Percentiles rank a stretch among this genome's conserved stretches.
These are phyloP conservation scores for Aspergillus fumigatiaffinis DNA, from an alignment of 2,329 filamentous ascomycete genomes.

Conservation along the genomic window DNA sequence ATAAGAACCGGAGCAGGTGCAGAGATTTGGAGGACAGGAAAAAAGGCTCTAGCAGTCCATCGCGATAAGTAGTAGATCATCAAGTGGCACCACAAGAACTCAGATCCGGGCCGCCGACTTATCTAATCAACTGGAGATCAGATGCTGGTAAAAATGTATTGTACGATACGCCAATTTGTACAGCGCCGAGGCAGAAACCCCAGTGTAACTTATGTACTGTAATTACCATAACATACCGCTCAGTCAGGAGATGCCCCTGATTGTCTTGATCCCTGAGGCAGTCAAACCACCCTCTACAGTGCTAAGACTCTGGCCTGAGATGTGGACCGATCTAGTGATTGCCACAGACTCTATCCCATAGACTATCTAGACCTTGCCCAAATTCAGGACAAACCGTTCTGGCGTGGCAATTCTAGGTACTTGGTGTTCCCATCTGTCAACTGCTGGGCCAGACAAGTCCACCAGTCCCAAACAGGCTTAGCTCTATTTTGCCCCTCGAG, in stretches of 20 bases:
- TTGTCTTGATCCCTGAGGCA: background rate
- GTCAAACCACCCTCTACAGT: background rate
- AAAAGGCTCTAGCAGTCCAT: background rate
- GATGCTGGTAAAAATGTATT: background rate
- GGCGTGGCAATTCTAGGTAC: background rate
- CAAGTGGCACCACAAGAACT: background rate
- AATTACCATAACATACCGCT: background rate
- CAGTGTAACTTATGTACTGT: background rate
- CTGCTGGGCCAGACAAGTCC: constrained; percentile 7
- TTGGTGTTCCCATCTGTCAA: background rate
- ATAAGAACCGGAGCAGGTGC: background rate
- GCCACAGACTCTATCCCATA: background rate
- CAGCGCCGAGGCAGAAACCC: background rate
- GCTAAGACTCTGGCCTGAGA: background rate
- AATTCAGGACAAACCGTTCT: background rate
- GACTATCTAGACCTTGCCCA: background rate
- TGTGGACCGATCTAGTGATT: background rate
- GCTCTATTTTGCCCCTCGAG: constrained; percentile 14
- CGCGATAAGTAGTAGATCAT: background rate
- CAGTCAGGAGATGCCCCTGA: background rate
- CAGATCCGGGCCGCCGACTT: background rate
- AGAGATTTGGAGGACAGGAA: background rate
- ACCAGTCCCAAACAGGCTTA: constrained; percentile 11
- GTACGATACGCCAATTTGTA: background rate
- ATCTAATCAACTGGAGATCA: background rate